Percentiles rank a stretch among this genome's conserved stretches.
Conservation (phyloP, 2,329 filamentous ascomycete genomes). For the Chrysoporthe austroafricana region DNA sequence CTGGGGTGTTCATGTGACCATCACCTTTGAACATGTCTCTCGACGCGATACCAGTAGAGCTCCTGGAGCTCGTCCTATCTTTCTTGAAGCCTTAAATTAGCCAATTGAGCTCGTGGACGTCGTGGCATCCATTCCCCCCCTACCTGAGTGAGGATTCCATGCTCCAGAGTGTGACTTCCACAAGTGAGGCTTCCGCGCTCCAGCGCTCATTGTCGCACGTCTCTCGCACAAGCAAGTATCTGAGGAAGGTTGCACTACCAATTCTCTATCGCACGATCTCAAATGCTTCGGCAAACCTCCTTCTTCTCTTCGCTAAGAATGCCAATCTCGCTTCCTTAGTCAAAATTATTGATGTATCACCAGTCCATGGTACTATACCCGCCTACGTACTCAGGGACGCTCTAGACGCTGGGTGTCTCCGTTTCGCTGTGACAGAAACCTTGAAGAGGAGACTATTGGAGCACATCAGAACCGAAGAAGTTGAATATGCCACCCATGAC, state of each 20-base stretch:
- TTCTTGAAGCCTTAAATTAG: not conserved
- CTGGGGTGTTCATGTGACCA: not conserved
- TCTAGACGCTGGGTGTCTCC: no score
- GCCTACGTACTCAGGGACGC: no score
- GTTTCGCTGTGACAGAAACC: no score
- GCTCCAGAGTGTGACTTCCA: no score
- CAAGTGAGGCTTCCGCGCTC: no score
- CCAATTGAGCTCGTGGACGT: no score
- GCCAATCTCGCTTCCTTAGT: not conserved
- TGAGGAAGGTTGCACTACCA: not conserved
- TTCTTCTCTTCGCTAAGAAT: not conserved
- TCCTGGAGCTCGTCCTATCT: not conserved
- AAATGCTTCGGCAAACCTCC: not conserved
- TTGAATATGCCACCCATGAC: no score
- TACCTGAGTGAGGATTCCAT: no score
- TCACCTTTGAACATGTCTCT: not conserved
- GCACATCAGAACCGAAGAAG: no score
- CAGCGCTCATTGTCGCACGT: not conserved
- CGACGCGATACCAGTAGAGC: not conserved
- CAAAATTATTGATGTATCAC: not conserved
- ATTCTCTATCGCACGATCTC: not conserved
- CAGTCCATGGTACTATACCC: no score
- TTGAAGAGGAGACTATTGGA: no score
- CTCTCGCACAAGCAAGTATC: not conserved
- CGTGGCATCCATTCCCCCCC: no score